Conservation (phyloP, 352 stramenopile species). For the Pythium aristosporum region DNA sequence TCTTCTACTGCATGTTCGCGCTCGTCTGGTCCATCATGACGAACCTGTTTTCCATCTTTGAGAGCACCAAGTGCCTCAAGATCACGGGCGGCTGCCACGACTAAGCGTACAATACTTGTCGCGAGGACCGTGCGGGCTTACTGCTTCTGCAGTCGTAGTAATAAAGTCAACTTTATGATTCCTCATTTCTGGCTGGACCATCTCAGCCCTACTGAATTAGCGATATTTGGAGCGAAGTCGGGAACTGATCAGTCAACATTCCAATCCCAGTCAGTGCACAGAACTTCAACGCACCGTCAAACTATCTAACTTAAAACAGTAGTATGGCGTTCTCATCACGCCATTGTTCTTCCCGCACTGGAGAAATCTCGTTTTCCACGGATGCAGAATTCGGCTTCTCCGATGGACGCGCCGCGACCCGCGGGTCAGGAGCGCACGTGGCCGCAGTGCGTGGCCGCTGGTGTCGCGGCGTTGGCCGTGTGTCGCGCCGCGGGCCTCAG, state of each 20-base stretch:
- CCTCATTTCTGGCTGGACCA: too few species aligned
- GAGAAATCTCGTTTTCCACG: too few species aligned
- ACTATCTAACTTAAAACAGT: too few species aligned
- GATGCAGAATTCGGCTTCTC: too few species aligned
- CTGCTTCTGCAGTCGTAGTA: neutral
- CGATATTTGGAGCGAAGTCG: too few species aligned
- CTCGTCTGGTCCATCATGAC: conserved; percentile 29
- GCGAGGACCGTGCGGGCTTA: too few species aligned
- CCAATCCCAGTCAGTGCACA: too few species aligned
- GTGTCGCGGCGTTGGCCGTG: conserved; percentile 24
- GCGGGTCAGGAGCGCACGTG: conserved; percentile 23
- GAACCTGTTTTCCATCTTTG: conserved; percentile 29
- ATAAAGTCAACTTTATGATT: neutral
- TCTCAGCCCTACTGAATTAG: too few species aligned
- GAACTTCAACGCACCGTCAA: too few species aligned
- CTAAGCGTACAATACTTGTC: conserved; percentile 4
- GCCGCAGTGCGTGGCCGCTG: conserved; percentile 24
- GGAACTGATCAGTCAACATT: neutral
- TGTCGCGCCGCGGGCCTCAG: conserved; percentile 11
- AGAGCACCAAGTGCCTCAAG: conserved; percentile 32
- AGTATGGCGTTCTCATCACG: too few species aligned
- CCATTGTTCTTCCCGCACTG: too few species aligned
- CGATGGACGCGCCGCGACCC: neutral
- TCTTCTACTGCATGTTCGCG: conserved; percentile 29
- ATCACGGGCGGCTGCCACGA: conserved; percentile 28